Percentiles rank a stretch among this genome's conserved stretches.
These are phyloP conservation scores for Malassezia pachydermatis DNA, from an alignment of 1,284 basidiomycete genomes.

Conservation along the genomic window DNA sequence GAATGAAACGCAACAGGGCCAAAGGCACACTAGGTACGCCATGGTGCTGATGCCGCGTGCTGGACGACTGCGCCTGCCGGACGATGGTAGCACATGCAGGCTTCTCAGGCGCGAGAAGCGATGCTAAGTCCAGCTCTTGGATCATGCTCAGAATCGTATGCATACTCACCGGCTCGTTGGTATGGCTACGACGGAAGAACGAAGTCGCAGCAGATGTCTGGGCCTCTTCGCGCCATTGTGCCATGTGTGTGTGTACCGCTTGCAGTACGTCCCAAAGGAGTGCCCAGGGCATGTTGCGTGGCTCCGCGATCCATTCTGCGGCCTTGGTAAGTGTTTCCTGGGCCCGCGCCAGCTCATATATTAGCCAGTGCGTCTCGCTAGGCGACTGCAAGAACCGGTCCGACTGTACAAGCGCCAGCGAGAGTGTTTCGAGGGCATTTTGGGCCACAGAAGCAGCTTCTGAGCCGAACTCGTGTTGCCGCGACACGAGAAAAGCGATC, in stretches of 20 bases:
- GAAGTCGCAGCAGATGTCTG: not conserved
- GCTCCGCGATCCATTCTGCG: too few species aligned
- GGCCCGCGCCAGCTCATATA: constrained; percentile 35
- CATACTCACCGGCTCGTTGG: constrained; percentile 22
- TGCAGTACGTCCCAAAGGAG: constrained; percentile 22
- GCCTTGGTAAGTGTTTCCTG: constrained; percentile 17
- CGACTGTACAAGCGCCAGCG: constrained; percentile 24
- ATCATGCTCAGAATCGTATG: constrained; percentile 23
- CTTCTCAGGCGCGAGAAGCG: constrained; percentile 19
- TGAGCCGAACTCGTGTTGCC: constrained; percentile 22
- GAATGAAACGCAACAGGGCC: constrained; percentile 7
- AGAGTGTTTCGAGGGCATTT: constrained; percentile 25
- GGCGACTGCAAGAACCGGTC: constrained; percentile 27
- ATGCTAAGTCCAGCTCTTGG: constrained; percentile 25
- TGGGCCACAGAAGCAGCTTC: constrained; percentile 23
- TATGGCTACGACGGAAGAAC: constrained; percentile 11
- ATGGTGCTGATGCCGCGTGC: not conserved
- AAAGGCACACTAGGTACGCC: constrained; percentile 10
- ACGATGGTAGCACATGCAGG: constrained; percentile 8
- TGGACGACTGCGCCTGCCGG: not conserved
- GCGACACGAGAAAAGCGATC: constrained; percentile 23
- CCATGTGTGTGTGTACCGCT: constrained; percentile 24
- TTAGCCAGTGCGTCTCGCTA: constrained; percentile 26
- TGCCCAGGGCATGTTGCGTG: constrained; percentile 16
- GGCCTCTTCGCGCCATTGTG: constrained; percentile 20